A percentile compares a stretch with the other conserved stretches of the same genome.
Evolutionary conservation across 352 stramenopile genomes (phyloP).

Genomic region (Phytopythium cucurbitacearum): DNA sequence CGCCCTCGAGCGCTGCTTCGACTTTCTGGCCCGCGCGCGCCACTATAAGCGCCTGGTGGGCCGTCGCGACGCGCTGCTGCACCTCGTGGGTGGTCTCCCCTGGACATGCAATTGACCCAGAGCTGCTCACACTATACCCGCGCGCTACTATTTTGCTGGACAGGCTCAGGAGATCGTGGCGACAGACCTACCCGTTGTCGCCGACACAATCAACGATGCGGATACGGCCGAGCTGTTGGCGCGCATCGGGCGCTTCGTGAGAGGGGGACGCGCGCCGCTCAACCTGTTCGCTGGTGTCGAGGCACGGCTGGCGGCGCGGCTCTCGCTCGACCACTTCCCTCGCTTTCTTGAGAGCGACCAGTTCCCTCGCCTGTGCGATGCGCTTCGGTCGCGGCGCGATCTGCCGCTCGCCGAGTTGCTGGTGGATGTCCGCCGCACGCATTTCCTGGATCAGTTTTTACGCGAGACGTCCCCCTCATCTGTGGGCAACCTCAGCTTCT

Average conservation of each 20-base stretch:
- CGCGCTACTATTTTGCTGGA: background rate
- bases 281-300: constrained; percentile 67
- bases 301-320: constrained; percentile 32
- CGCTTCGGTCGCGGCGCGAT: constrained; percentile 44
- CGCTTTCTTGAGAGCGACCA: constrained; percentile 39
- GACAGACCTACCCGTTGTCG: constrained; percentile 28
- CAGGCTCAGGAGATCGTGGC: constrained; percentile 46
- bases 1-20: constrained; percentile 49
- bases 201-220: constrained; percentile 12
- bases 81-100: constrained; percentile 18
- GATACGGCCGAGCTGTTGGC: constrained; percentile 16
- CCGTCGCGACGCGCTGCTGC: constrained; percentile 33
- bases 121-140: no score
- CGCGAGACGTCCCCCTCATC: constrained; percentile 15
- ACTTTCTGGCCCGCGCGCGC: constrained; percentile 49
- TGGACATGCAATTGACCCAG: no score
- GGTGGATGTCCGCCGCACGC: constrained; percentile 45
- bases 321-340: constrained; percentile 51
- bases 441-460: constrained; percentile 52
- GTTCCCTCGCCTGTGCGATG: constrained; percentile 51
- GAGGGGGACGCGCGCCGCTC: constrained; percentile 24
- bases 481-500: constrained; percentile 65
- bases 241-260: constrained; percentile 26
- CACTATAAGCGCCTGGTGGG: constrained; percentile 57
- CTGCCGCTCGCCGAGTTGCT: constrained; percentile 63